Percentiles rank a stretch among this genome's conserved stretches.
Evolutionary conservation across 73 alveolate species (phyloP).

Genomic region (Paramecium biaurelia): DNA sequence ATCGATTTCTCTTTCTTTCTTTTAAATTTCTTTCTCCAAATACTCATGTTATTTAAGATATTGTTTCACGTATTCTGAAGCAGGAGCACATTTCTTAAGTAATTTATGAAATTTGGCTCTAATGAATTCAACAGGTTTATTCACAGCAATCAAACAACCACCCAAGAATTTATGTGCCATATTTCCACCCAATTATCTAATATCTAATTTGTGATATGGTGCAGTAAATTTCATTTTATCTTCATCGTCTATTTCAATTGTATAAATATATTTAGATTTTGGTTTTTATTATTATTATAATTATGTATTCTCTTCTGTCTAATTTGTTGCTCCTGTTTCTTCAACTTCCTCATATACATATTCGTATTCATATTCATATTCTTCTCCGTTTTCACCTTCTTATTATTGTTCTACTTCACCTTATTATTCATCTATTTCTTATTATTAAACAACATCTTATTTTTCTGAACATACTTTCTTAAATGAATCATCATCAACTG

Average conservation of each 20-base stretch:
- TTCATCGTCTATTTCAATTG: constrained; percentile 10
- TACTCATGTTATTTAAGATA: constrained; percentile 6
- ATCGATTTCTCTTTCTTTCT: constrained; percentile 43
- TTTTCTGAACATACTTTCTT: constrained; percentile 21
- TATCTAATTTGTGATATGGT: constrained; percentile 7
- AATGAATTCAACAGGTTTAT: not conserved
- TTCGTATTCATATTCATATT: constrained; percentile 35
- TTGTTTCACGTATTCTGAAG: constrained; percentile 9
- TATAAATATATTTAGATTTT: not conserved
- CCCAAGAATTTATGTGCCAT: constrained; percentile 50
- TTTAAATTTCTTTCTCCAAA: constrained; percentile 8
- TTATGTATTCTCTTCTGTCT: not conserved
- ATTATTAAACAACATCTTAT: not conserved
- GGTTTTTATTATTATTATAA: not conserved
- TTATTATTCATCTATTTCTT: not conserved
- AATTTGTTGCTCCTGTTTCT: not conserved
- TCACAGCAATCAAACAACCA: constrained; percentile 36
- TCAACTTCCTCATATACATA: constrained; percentile 3
- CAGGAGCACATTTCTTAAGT: not conserved
- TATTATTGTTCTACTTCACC: not conserved
- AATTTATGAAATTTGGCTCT: not conserved
- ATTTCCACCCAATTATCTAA: constrained; percentile 10
- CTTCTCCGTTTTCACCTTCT: not conserved
- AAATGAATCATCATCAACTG: not conserved
- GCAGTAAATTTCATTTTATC: constrained; percentile 45